Base-by-base conservation (phyloP, 805 yeast genomes). In the Maudiozyma saulgeensis region DNA sequence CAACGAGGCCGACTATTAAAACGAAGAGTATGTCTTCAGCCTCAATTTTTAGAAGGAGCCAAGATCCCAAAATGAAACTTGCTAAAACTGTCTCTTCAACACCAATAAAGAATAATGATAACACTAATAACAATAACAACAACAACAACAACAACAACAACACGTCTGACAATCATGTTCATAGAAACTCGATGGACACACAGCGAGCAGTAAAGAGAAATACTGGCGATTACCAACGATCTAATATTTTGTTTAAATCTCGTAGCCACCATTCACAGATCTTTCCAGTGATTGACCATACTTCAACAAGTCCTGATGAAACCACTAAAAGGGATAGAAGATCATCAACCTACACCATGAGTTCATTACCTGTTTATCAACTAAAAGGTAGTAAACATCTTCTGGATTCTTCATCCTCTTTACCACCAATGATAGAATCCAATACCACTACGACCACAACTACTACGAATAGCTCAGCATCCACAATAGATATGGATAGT, bases 211-310 rank as follows among this genome's bases (percentile, higher is more conserved):
- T 40, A 9, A 19, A 25, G 31, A 41, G 34, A 43, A 25, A 8
- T 11, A 46, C 52, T 6, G 28, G 34, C 5, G 49, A 46, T 4
- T 46, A 46, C 13, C 15, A 42, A 5, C 46, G 44, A 15, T 46
- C 49, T 2, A 46, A 43, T 16, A 37, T 49, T 15, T 39, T 45
- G 4, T 46, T 42, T 18, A 37, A 42, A 16, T 38, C 52, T 38
- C 34, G 49, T 32, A 39, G 37, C 16, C 42, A 42, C 34, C 52
- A 49, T 26, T 49, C 52, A 11, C 52, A 49, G 19, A 49, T 49
- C 15, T 49, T 49, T n/a, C 49, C 52, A 13, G 37, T 46, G 12
- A 13, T 38, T 2, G 43, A 41, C 19, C 15, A n/a, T n/a, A 44
- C 35, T 15, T 6, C 12, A 3, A 25, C 15, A 8, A 12, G 13